Conservation (phyloP, 768 basidiomycete species). For the Tulasnella sp. region DNA sequence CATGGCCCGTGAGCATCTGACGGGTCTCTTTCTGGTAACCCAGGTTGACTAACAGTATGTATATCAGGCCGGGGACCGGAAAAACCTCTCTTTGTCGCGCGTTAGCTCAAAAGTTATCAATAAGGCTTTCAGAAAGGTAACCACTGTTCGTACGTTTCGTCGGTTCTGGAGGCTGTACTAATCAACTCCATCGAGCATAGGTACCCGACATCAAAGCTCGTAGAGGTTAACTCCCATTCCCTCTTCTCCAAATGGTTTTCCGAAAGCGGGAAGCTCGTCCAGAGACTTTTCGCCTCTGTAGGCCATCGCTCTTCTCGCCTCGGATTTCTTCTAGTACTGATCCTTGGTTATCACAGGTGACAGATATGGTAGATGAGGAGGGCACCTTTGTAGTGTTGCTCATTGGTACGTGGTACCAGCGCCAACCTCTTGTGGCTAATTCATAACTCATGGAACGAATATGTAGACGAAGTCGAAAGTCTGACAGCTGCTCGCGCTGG, state of each 20-base stretch:
- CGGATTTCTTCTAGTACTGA: too few species aligned
- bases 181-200: constrained; percentile 32
- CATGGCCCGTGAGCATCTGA: constrained; percentile 57
- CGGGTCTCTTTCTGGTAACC: not conserved
- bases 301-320: too few species aligned
- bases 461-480: constrained; percentile 87
- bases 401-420: constrained; percentile 54
- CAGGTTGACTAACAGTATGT: not conserved
- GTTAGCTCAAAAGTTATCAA: constrained; percentile 88
- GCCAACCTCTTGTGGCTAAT: not conserved
- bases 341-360: too few species aligned
- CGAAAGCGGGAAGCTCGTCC: constrained; percentile 96
- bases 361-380: constrained; percentile 86
- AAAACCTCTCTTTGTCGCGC: constrained; percentile 94
- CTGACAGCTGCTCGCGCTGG: constrained; percentile 90
- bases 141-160: constrained; percentile 18
- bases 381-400: constrained; percentile 85
- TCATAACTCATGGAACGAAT: constrained; percentile 5
- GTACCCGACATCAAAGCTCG: constrained; percentile 73
- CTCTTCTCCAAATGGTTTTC: constrained; percentile 99
- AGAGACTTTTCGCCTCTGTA: constrained; percentile 80
- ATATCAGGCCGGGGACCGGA: constrained; percentile 71
- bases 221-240: constrained; percentile 98
- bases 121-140: constrained; percentile 76
- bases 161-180: too few species aligned